Evolutionary conservation across 352 stramenopile genomes (phyloP), one percentile per base, ranked within the genome.

Genomic region (Phytophthora syringae): DNA sequence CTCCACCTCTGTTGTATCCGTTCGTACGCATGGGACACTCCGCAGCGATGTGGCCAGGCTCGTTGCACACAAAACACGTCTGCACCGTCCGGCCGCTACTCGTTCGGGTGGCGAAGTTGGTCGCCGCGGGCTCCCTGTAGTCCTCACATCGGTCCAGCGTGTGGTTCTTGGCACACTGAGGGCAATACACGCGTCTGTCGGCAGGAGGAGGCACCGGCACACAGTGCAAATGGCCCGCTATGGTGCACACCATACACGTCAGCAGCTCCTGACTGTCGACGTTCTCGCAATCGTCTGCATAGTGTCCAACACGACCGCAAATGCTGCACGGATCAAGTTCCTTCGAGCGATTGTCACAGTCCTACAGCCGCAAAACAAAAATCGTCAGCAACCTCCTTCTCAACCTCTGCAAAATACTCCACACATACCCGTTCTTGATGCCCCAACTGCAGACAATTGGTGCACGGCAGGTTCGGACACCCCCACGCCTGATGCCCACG

Each of bases 61-160:
- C 75, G 45, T 90, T 79, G 55, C 86, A 94, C 57, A 86, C 64
- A 54, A 87, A 94, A 58, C 86, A 94, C 68, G 87, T 86, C 64
- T 86, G 86, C 34, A 78, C 70, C 22, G 73, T 72, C 59, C 80
- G 80, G 4, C 70, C 66, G 58, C 70, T 72, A n/a, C 66, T 59
- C 7, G 58, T 70, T 45, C 70, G 62, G 45, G 65, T 72, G 32
- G 82, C 60, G 45, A 87, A 86, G 56, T 83, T 79, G 18, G 71
- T 76, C 37, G 60, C 53, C 24, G 69, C 50, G 2, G 83, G 80
- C 48, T 82, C 69, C n/a, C 72, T 67, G 40, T 89, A 90, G 21
- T 69, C 70, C 5, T 48, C 51, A 58, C 80, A 91, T 15, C 65
- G 12, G 48, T 82, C 59, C 16, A 92, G 54, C 27, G 67, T 54